Conservation (phyloP, 768 basidiomycete genomes). For the Naganishia kalamii region DNA sequence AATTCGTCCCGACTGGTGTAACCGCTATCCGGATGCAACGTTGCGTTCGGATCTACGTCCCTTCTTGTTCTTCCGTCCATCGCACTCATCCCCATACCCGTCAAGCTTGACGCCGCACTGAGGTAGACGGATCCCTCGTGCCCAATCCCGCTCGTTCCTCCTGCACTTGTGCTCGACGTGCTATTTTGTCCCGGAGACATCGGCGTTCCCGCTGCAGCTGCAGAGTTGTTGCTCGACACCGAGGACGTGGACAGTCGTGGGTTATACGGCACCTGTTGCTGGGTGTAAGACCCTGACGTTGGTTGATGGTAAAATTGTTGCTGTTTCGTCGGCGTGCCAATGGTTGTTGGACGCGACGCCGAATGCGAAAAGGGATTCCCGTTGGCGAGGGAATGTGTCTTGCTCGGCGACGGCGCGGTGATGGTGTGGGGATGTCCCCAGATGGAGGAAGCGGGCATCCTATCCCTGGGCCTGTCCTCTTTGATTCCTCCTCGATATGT, state of each 20-base stretch:
- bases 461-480: not conserved
- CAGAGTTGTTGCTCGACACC: not conserved
- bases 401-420: not conserved
- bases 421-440: slow-evolving; percentile 7
- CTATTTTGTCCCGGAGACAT: slow-evolving; percentile 3
- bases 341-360: not conserved
- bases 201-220: not conserved
- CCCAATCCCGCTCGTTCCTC: not conserved
- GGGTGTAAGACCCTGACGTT: not conserved
- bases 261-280: not conserved
- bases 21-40: not conserved
- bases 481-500: not conserved
- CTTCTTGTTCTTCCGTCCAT: not conserved
- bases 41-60: not conserved
- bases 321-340: not conserved
- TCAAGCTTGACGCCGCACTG: slow-evolving; percentile 6
- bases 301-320: not conserved
- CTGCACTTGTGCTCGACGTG: not conserved
- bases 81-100: not conserved
- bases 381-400: not conserved
- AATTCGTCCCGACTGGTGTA: not conserved
- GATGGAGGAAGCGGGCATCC: slow-evolving; percentile 7
- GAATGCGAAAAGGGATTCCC: slow-evolving; percentile 2
- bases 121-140: slow-evolving; percentile 2
- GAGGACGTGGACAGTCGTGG: not conserved